Evolutionary conservation across 2,329 filamentous ascomycete genomes (phyloP), one percentile per base, ranked within the genome.

Genomic region (Fusarium tjaetaba): DNA sequence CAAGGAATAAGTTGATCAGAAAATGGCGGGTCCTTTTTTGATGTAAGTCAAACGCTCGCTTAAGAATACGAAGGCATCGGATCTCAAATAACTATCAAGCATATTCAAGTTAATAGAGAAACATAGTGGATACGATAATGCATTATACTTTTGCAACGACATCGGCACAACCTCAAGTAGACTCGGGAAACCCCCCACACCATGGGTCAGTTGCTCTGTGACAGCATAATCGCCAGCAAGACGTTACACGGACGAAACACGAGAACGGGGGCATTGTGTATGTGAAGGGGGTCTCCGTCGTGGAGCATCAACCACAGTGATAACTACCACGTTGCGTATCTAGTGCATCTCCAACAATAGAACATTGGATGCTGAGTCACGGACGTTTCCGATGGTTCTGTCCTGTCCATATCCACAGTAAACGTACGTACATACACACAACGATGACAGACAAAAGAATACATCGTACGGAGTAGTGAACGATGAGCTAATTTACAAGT

Each of bases 181-280:
- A 65, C 46, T 61, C 42, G 20, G 42, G 20, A 61, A 52, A 28
- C 22, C 36, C 51, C 51, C 56, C 43, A 64, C 45, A 36, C 48
- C 45, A 71, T 70, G 43, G 43, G 41, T 39, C 45, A 45, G 51
- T 58, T 24, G 22, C 32, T 36, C 24, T 61, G 61, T 39, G 39
- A 38, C 57, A 39, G 48, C 60, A 39, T 39, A 53, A 39, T 53
- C 51, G 32, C 34, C 51, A 59, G 53, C 70, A 55, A 71, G 56
- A 61, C 55, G 63, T 68, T 74, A 73, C 73, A 71, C 58, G 39
- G 46, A 42, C 74, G 65, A 75, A 70, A 75, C 72, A 66, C 65
- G 61, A 72, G 61, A 61, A 68, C n/a, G 39, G 61, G 46, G 56
- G 51, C 38, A 49, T 48, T 36, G 56, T 42, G 56, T 53, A 60